Evolutionary conservation across 2,329 filamentous ascomycete genomes (phyloP), one percentile per base, ranked within the genome.

Genomic region (Penicillium frequentans): DNA sequence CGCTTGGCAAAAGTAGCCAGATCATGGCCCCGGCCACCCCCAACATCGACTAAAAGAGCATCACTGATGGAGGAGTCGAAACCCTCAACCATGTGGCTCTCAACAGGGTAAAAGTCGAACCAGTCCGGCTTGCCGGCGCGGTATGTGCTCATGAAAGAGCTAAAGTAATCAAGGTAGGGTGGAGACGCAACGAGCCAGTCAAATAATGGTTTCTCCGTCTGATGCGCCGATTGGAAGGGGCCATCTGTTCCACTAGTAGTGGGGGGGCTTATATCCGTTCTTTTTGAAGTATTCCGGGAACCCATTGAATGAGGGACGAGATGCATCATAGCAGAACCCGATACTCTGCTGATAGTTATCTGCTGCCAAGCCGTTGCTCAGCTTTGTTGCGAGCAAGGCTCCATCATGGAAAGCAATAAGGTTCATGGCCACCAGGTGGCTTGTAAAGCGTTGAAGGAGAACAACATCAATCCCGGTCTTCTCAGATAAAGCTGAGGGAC

Each of bases 371-470:
- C 67, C 64, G 35, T 75, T 64, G 51, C 71, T 75, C 6, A 76
- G 53, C 0, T 52, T 48, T 0, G 73, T 74, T 11, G 64, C 64
- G 16, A 60, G 54, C 52, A 75, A 75, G 1, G 49, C 66, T 10
- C 65, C 63, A 10, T 64, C 10, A 19, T 53, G 45, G 57, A 54
- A 64, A 10, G 61, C 61, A 27, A 77, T 55, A 3, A 76, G 46
- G 46, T 77, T 69, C 70, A 75, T 78, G 2, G 75, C 72, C 5
- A 72, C 69, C 1, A 77, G 68, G 47, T 77, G 75, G 50, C 70
- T 72, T n/a, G 71, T 61, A 7, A 72, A 68, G 14, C 75, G 70
- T 63, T 68, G 49, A 6, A 67, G 63, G 11, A 76, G 56, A 14
- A 59, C 26, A 5, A 57, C 42, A 49, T 75, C 62, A 3, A 74